Conservation (phyloP, 345 rosid genomes). For the Brassica juncea region DNA sequence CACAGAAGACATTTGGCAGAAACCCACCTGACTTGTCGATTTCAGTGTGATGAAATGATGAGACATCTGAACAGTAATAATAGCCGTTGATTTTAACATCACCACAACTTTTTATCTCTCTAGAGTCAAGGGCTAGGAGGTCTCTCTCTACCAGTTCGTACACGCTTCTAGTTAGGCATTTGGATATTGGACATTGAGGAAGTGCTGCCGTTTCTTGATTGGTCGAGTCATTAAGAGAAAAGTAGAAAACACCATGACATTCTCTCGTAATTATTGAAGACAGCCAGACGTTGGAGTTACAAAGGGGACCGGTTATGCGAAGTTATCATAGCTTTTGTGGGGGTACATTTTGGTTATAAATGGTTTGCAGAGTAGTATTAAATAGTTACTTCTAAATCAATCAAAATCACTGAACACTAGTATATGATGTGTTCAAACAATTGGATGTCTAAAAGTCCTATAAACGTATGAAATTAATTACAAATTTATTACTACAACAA, state of each 20-base stretch:
- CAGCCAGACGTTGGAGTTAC: slow-evolving; percentile 30
- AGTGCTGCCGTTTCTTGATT: slow-evolving; percentile 15
- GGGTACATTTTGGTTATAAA: slow-evolving; percentile 21
- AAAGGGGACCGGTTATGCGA: slow-evolving; percentile 5
- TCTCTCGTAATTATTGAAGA: slow-evolving; percentile 27
- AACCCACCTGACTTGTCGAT: slow-evolving; percentile 33
- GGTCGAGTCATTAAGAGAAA: slow-evolving; percentile 11
- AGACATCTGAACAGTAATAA: not conserved
- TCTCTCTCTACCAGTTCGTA: not conserved
- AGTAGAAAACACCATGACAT: slow-evolving; percentile 17
- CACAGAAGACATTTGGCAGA: slow-evolving; percentile 18
- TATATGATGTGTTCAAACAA: not conserved
- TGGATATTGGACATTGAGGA: not conserved
- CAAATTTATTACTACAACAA: not conserved
- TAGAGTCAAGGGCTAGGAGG: not conserved
- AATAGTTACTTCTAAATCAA: not conserved
- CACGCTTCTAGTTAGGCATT: not conserved
- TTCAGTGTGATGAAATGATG: slow-evolving; percentile 24
- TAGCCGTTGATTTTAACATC: slow-evolving; percentile 27
- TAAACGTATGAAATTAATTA: slow-evolving; percentile 19
- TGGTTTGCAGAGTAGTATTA: not conserved
- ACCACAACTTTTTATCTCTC: not conserved
- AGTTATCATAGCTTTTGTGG: slow-evolving; percentile 10
- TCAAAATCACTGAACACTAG: not conserved
- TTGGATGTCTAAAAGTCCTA: not conserved